Evolutionary conservation across 75 land plant species (phyloP).

Genomic region (Gnetum montanum): DNA sequence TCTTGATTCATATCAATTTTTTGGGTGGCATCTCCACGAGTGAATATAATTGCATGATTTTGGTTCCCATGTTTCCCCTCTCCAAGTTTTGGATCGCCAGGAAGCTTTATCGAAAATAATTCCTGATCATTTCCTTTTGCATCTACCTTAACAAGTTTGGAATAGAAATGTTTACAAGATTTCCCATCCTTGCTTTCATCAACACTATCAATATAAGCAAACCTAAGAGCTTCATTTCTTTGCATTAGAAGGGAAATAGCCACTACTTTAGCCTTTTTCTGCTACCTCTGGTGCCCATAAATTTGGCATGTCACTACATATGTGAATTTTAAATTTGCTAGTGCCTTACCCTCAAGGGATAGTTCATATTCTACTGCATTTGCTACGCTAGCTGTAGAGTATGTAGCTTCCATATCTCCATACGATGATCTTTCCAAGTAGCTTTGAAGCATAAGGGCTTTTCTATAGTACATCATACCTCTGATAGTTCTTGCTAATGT

Average conservation of each 20-base stretch:
- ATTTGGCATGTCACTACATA: conserved; percentile 48
- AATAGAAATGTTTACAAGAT: conserved; percentile 35
- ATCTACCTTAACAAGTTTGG: conserved; percentile 88
- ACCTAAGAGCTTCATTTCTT: conserved; percentile 68
- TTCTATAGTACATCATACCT: not conserved
- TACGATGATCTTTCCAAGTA: not conserved
- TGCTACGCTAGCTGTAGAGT: not conserved
- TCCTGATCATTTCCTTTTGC: conserved; percentile 65
- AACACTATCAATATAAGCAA: conserved; percentile 95
- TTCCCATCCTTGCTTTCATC: conserved; percentile 55
- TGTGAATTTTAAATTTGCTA: not conserved
- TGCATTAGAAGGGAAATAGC: conserved; percentile 78
- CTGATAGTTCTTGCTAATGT: not conserved
- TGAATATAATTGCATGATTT: conserved; percentile 87
- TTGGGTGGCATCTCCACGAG: conserved; percentile 84
- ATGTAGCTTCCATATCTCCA: not conserved
- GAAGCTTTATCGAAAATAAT: conserved; percentile 75
- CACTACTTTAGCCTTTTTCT: conserved; percentile 58
- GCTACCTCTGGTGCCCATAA: conserved; percentile 78
- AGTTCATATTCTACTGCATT: not conserved
- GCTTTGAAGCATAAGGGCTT: not conserved
- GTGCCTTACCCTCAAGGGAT: not conserved
- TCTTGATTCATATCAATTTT: conserved; percentile 98
- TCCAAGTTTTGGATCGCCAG: conserved; percentile 60
- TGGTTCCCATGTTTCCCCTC: conserved; percentile 94